Conservation (phyloP, 1,284 basidiomycete genomes). For the Trichosporon sp. region DNA sequence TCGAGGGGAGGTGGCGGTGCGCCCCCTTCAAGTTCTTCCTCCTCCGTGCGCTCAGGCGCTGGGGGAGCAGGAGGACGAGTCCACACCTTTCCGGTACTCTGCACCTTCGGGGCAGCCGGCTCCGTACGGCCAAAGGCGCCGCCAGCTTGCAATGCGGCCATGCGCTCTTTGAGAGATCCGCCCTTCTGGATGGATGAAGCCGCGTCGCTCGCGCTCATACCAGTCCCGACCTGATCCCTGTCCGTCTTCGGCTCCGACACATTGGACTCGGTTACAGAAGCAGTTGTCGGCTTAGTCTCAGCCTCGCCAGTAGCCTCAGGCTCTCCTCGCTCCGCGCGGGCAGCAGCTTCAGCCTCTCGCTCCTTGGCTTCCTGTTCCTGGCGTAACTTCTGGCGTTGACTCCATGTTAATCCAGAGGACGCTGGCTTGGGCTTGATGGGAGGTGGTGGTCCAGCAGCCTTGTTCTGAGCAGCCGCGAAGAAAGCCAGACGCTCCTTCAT, state of each 20-base stretch:
- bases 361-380: constrained; percentile 46
- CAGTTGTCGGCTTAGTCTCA: constrained; percentile 1
- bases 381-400: constrained; percentile 46
- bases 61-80: constrained; percentile 53
- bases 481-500: constrained; percentile 49
- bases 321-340: constrained; percentile 13
- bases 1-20: neutral
- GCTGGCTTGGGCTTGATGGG: constrained; percentile 60
- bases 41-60: constrained; percentile 47
- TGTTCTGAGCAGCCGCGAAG: constrained; percentile 41
- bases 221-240: constrained; percentile 22
- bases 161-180: constrained; percentile 77
- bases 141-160: constrained; percentile 76
- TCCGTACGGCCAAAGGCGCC: constrained; percentile 61
- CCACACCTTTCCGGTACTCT: constrained; percentile 61
- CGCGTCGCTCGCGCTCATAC: constrained; percentile 76
- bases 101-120: constrained; percentile 54
- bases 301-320: neutral
- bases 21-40: constrained; percentile 42
- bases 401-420: constrained; percentile 52
- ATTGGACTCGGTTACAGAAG: constrained; percentile 6
- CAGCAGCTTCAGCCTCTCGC: constrained; percentile 18
- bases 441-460: constrained; percentile 51
- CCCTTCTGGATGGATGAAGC: constrained; percentile 63
- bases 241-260: constrained; percentile 1